Percentiles rank a stretch among this genome's conserved stretches.
Evolutionary conservation across 805 yeast species (phyloP).

Genomic region (Candida boidinii): DNA sequence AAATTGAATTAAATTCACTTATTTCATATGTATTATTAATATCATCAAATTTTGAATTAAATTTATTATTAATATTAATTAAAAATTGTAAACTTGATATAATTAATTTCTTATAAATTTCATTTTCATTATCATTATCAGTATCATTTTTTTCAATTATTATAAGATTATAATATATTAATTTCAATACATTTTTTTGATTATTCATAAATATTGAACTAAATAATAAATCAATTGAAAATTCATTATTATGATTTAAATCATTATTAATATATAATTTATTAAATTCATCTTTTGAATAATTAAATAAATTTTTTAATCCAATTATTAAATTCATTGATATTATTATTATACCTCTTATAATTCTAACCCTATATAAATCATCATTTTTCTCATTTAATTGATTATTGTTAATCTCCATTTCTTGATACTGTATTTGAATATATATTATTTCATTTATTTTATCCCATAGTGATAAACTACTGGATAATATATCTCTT

Average conservation of each 20-base stretch:
- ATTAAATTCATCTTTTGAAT: constrained; percentile 1
- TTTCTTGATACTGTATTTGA: constrained; percentile 1
- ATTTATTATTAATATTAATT: no score
- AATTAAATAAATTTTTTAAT: constrained; percentile 4
- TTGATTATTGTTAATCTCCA: neutral
- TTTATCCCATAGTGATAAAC: constrained; percentile 15
- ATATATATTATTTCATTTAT: constrained; percentile 6
- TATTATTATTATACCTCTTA: constrained; percentile 15
- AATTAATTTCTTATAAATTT: no score
- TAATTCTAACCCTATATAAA: constrained; percentile 8
- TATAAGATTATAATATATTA: no score
- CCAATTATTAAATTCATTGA: constrained; percentile 17
- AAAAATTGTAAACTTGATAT: no score
- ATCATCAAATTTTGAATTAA: no score
- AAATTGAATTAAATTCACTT: no score
- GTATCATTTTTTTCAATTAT: no score
- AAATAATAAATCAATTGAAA: neutral
- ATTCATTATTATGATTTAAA: neutral
- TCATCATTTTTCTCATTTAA: neutral
- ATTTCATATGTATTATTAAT: no score
- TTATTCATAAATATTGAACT: no score
- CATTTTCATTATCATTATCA: no score
- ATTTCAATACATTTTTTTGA: neutral
- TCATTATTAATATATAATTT: constrained; percentile 7
- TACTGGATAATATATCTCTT: constrained; percentile 10